Evolutionary conservation across 2,329 filamentous ascomycete genomes (phyloP).

Genomic region (Fusarium nurragi): DNA sequence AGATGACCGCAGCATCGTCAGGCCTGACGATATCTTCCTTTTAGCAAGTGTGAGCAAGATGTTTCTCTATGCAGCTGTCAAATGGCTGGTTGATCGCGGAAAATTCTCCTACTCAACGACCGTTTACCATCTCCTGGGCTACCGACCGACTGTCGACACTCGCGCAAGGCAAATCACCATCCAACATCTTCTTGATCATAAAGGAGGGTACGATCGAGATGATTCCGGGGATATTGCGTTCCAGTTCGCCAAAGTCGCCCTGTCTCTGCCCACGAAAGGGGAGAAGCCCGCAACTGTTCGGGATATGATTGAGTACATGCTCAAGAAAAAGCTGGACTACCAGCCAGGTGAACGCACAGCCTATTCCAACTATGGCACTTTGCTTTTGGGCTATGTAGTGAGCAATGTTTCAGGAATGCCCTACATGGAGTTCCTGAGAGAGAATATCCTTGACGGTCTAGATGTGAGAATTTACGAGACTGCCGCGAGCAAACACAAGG

Average conservation of each 20-base stretch:
- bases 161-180: slow-evolving; percentile 22
- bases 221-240: slow-evolving; percentile 16
- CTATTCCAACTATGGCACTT: slow-evolving; percentile 31
- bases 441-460: slow-evolving; percentile 19
- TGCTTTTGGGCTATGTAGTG: slow-evolving; percentile 28
- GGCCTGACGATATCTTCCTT: slow-evolving; percentile 23
- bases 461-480: slow-evolving; percentile 26
- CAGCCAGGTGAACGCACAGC: slow-evolving; percentile 7
- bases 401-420: slow-evolving; percentile 23
- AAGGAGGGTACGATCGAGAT: slow-evolving; percentile 10
- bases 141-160: slow-evolving; percentile 5
- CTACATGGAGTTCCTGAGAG: slow-evolving; percentile 27
- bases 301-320: slow-evolving; percentile 32
- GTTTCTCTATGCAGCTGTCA: slow-evolving; percentile 25
- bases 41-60: slow-evolving; percentile 32
- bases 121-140: slow-evolving; percentile 28
- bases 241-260: slow-evolving; percentile 19
- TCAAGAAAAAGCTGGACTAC: slow-evolving; percentile 15
- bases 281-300: slow-evolving; percentile 19
- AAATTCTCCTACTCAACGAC: slow-evolving; percentile 2
- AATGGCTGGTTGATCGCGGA: background rate
- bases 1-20: slow-evolving; percentile 17
- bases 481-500: background rate
- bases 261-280: slow-evolving; percentile 6
- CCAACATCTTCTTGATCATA: slow-evolving; percentile 29